Percentiles rank a stretch among this genome's conserved stretches.
These are phyloP conservation scores for Corylus avellana DNA, from an alignment of 306 rosid species.

Conservation along the genomic window DNA sequence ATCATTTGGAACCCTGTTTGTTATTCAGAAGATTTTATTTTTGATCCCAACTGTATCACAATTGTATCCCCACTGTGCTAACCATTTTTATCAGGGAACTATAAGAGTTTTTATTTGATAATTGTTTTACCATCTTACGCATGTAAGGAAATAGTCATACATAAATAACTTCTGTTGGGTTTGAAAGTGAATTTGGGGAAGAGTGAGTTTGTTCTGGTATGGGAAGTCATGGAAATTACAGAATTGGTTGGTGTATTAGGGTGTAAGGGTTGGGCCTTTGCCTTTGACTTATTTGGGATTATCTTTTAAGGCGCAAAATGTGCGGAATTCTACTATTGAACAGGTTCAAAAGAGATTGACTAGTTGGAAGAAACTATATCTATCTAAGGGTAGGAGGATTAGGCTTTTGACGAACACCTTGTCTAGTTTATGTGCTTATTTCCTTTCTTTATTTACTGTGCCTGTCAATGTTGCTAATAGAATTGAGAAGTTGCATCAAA, in stretches of 20 bases:
- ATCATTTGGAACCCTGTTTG: too few relatives aligned
- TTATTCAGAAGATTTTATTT: too few relatives aligned
- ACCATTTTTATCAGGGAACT: too few relatives aligned
- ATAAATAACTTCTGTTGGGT: neutral
- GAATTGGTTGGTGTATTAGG: neutral
- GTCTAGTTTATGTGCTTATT: neutral
- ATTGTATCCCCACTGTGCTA: too few relatives aligned
- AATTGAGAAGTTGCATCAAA: neutral
- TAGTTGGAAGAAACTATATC: neutral
- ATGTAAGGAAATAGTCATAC: too few relatives aligned
- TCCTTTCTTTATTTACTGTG: neutral
- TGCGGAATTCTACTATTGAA: neutral
- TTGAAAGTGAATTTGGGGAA: neutral
- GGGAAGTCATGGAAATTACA: neutral
- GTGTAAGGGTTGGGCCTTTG: neutral
- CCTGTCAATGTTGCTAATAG: neutral
- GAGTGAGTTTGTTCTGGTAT: neutral
- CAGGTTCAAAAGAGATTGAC: neutral
- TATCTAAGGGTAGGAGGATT: neutral
- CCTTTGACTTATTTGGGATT: neutral
- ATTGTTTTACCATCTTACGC: neutral
- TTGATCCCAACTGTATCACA: neutral
- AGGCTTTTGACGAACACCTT: neutral
- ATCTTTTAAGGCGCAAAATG: neutral
- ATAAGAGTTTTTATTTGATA: neutral